These are phyloP conservation scores for Marasmius sp. DNA, from an alignment of 1,284 basidiomycete genomes.

Conservation along the genomic window DNA sequence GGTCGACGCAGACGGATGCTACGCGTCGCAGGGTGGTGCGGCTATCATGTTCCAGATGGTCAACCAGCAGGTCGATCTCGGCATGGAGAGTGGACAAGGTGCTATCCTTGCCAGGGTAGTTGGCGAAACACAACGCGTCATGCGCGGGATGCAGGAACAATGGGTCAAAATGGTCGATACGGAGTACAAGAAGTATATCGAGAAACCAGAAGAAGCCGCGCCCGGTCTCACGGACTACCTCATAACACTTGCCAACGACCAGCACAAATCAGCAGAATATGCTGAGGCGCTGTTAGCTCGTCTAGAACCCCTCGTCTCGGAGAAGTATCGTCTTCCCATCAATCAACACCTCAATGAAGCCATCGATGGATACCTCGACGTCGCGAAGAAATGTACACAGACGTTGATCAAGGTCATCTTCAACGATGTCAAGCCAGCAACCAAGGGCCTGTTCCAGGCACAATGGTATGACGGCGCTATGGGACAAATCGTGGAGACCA, in stretches of 20 bases:
- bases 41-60: slow-evolving; percentile 98
- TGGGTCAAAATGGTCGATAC: slow-evolving; percentile 85
- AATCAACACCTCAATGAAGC: slow-evolving; percentile 90
- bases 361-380: slow-evolving; percentile 97
- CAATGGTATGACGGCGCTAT: slow-evolving; percentile 89
- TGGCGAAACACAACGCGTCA: slow-evolving; percentile 85
- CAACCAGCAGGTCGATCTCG: slow-evolving; percentile 95
- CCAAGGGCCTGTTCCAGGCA: slow-evolving; percentile 82
- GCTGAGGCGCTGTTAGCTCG: slow-evolving; percentile 84
- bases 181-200: slow-evolving; percentile 87
- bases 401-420: slow-evolving; percentile 94
- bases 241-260: slow-evolving; percentile 98
- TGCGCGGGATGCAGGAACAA: slow-evolving; percentile 87
- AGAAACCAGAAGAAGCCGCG: slow-evolving; percentile 87
- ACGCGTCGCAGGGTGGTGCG: slow-evolving; percentile 84
- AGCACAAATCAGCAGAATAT: slow-evolving; percentile 95
- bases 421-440: slow-evolving; percentile 90
- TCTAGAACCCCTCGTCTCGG: slow-evolving; percentile 88
- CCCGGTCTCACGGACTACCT: slow-evolving; percentile 94
- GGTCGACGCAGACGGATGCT: slow-evolving; percentile 84
- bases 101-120: slow-evolving; percentile 91
- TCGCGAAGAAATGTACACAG: slow-evolving; percentile 95
- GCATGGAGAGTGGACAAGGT: slow-evolving; percentile 94
- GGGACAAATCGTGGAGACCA: slow-evolving; percentile 88
- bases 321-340: slow-evolving; percentile 87